Base-by-base conservation (phyloP, 176 grass and related monocot genomes). In the Chloris gayana region DNA sequence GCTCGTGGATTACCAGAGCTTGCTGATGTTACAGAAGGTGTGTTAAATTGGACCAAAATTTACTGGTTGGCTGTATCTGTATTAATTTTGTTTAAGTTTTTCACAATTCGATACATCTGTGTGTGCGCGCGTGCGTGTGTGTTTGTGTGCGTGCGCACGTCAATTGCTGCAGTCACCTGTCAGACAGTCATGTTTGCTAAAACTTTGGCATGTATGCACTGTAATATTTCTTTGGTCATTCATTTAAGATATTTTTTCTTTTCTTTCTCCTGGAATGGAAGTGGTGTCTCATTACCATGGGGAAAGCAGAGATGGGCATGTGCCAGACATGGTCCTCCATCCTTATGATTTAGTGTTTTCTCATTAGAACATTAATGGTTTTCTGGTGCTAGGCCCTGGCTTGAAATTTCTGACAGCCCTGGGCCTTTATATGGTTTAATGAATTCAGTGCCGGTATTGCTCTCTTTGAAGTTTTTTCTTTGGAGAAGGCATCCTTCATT, bases 11-110 rank as follows among this genome's bases (percentile, higher is more conserved):
- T 80, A n/a, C 72, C 67, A 59, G 68, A 73, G 9, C 37, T 70
- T 73, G 50, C 34, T 89, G 87, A 87, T 68, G 32, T 56, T 34
- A 35, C 71, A 70, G 70, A 86, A 87, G 91, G 91, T 93, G 54
- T 0, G 42, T 75, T 25, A 45, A 88, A 50, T 80, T 24, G 42
- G 51, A 30, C 62, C 21, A 42, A 70, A 8, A 64, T 80, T 80
- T 69, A 3, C 26, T 35, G 69, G 56, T 82, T 77, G 45, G 14
- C 9, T 73, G 11, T 34, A 26, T 74, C 13, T 41, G n/a, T 19
- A 62, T 25, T 79, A 62, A 31, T 64, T 62, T 27, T 27, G 12
- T 53, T 47, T 86, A 68, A 68, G 33, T 3, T 62, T 71, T 21
- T 27, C 34, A 9, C 51, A 2, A 32, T 8, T 64, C 18, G 19